Evolutionary conservation across 495 filamentous ascomycete species (phyloP).

Genomic region (Aspergillus cristatus): DNA sequence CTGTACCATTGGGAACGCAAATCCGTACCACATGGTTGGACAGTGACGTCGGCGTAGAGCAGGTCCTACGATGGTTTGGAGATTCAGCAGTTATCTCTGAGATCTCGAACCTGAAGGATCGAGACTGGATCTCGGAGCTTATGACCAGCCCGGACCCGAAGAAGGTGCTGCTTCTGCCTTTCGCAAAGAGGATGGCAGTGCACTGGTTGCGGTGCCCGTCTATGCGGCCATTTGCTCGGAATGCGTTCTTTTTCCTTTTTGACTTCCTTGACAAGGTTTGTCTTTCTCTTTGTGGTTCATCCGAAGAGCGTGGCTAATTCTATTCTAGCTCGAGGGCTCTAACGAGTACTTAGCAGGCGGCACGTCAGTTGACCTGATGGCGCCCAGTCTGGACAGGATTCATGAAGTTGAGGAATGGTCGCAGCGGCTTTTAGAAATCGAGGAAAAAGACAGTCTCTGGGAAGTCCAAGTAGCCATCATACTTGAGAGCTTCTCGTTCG

Average conservation of each 20-base stretch:
- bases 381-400: slow-evolving; percentile 8
- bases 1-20: slow-evolving; percentile 1
- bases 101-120: slow-evolving; percentile 9
- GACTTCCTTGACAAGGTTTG: slow-evolving; percentile 9
- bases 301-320: too few relatives aligned
- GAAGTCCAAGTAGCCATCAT: slow-evolving; percentile 27
- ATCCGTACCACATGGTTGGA: slow-evolving; percentile 19
- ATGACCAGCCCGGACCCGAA: slow-evolving; percentile 8
- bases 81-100: slow-evolving; percentile 23
- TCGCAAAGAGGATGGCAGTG: slow-evolving; percentile 10
- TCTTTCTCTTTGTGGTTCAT: not conserved
- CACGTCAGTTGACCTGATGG: too few relatives aligned
- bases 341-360: not conserved
- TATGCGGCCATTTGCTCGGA: slow-evolving; percentile 2
- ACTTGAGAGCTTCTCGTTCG: slow-evolving; percentile 5
- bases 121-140: slow-evolving; percentile 8
- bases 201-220: slow-evolving; percentile 11
- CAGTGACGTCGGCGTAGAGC: slow-evolving; percentile 14
- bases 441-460: slow-evolving; percentile 19
- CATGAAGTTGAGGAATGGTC: slow-evolving; percentile 10
- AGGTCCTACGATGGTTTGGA: slow-evolving; percentile 22
- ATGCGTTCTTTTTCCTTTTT: slow-evolving; percentile 11
- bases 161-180: slow-evolving; percentile 11
- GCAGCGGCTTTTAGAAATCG: slow-evolving; percentile 2
- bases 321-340: slow-evolving; percentile 3